These are phyloP conservation scores for Turnera subulata DNA, from an alignment of 345 rosid genomes.

Conservation along the genomic window DNA sequence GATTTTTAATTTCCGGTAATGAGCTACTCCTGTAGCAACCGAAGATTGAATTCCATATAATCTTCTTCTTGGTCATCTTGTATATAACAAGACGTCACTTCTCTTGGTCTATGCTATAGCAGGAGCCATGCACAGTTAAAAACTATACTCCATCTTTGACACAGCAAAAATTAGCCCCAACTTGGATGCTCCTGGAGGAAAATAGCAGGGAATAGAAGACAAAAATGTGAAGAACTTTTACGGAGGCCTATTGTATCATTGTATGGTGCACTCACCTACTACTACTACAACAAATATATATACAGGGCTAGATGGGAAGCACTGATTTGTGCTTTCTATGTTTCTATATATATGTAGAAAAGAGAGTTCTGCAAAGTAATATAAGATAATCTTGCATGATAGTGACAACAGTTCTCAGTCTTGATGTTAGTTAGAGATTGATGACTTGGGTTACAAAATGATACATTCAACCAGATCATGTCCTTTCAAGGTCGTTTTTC, in stretches of 20 bases:
- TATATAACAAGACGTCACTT: not conserved
- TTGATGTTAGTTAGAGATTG: conserved; percentile 10
- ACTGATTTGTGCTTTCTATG: not conserved
- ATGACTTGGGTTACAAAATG: conserved; percentile 4
- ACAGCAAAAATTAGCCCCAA: not conserved
- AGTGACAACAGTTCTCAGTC: not conserved
- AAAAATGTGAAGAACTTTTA: conserved; percentile 4
- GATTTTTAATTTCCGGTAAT: conserved; percentile 18
- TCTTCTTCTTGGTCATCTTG: conserved; percentile 32
- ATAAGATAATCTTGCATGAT: not conserved
- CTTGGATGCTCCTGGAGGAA: not conserved
- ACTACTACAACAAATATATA: conserved; percentile 1
- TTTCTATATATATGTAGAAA: not conserved
- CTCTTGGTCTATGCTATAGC: no score
- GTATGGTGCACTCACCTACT: conserved; percentile 20
- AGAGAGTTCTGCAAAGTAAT: not conserved
- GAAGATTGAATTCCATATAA: conserved; percentile 39
- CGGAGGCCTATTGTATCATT: not conserved
- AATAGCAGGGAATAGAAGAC: not conserved
- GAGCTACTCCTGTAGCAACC: conserved; percentile 40
- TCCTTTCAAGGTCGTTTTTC: not conserved
- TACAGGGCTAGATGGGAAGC: not conserved
- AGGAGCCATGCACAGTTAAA: not conserved
- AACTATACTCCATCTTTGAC: not conserved
- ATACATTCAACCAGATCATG: not conserved